Evolutionary conservation across 2,329 filamentous ascomycete genomes (phyloP), one percentile per base, ranked within the genome.

Genomic region (Fusarium avenaceum): DNA sequence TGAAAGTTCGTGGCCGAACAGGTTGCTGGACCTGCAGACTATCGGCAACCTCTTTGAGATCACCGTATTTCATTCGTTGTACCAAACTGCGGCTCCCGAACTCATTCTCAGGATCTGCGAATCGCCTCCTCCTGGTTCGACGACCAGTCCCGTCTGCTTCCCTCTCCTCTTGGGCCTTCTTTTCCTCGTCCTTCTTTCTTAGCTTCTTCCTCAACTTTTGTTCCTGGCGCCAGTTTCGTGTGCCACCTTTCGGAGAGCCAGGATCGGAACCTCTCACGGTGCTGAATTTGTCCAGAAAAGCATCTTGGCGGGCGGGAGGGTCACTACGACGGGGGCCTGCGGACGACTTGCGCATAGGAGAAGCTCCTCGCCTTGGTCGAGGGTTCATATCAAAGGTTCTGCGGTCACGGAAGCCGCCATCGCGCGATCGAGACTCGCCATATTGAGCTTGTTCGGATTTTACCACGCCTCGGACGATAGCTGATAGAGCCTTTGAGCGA

Each of bases 401-500:
- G 11, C 50, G 61, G 33, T 43, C 42, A 15, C 26, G 48, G 30
- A 57, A 28, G 48, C 52, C 49, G 11, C 39, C 33, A 15, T 44
- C 17, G 35, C 17, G 35, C 17, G 35, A 38, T 38, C 35, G 35
- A 38, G 35, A 38, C 35, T 38, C 44, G 19, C 75, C 74, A 59
- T 69, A 71, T 45, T 76, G 73, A 39, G 68, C 76, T 63, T 76
- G 71, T 73, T 83, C 69, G 69, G 86, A 77, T 76, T 80, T 73
- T 44, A 89, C 87, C 55, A 93, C 82, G 15, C 91, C 91, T 45
- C 85, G 83, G 68, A 89, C 86, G 73, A 94, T 93, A 43, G 90
- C 90, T 11, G 90, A 91, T 62, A 92, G 83, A 42, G 75, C 78
- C 28, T 77, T 73, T 22, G 71, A 32, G 42, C 78, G 78, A 40